Evolutionary conservation across 768 basidiomycete genomes (phyloP).

Genomic region (Termitomyces sp.): DNA sequence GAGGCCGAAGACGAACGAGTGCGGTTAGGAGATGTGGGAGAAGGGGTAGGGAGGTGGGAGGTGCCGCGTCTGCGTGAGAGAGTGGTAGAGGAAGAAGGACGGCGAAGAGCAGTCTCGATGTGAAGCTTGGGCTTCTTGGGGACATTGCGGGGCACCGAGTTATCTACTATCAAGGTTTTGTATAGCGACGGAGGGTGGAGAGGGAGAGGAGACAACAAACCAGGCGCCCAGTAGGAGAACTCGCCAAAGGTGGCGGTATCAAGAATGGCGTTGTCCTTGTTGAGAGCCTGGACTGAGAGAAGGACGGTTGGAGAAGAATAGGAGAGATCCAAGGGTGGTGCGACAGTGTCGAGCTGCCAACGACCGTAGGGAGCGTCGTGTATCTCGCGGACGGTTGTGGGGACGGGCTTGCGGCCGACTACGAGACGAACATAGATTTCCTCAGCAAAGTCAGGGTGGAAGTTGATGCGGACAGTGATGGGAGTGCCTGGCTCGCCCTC

Average conservation of each 20-base stretch:
- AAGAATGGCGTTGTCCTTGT: slow-evolving; percentile 48
- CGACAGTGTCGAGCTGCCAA: slow-evolving; percentile 65
- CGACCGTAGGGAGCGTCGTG: slow-evolving; percentile 42
- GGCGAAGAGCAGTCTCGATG: slow-evolving; percentile 20
- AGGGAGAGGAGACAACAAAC: slow-evolving; percentile 23
- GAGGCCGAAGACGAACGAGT: slow-evolving; percentile 19
- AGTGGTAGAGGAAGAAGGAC: slow-evolving; percentile 15
- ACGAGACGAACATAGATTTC: slow-evolving; percentile 70
- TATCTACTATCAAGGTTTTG: slow-evolving; percentile 8
- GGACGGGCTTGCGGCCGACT: slow-evolving; percentile 64
- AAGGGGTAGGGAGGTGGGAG: slow-evolving; percentile 35
- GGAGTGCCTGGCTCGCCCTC: slow-evolving; percentile 63
- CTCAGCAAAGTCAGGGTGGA: slow-evolving; percentile 46
- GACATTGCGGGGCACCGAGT: slow-evolving; percentile 5
- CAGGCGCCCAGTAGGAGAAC: slow-evolving; percentile 59
- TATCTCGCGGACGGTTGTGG: slow-evolving; percentile 60
- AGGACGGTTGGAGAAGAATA: slow-evolving; percentile 41
- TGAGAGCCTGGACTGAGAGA: slow-evolving; percentile 62
- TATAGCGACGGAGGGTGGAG: slow-evolving; percentile 3
- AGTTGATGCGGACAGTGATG: slow-evolving; percentile 62
- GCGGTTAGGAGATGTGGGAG: slow-evolving; percentile 37
- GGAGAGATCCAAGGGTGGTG: slow-evolving; percentile 49
- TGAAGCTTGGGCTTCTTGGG: slow-evolving; percentile 29
- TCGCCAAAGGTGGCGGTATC: slow-evolving; percentile 70
- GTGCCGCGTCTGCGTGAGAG: slow-evolving; percentile 36